Evolutionary conservation across 2,329 filamentous ascomycete species (phyloP).

Genomic region (Penicillium italicum): DNA sequence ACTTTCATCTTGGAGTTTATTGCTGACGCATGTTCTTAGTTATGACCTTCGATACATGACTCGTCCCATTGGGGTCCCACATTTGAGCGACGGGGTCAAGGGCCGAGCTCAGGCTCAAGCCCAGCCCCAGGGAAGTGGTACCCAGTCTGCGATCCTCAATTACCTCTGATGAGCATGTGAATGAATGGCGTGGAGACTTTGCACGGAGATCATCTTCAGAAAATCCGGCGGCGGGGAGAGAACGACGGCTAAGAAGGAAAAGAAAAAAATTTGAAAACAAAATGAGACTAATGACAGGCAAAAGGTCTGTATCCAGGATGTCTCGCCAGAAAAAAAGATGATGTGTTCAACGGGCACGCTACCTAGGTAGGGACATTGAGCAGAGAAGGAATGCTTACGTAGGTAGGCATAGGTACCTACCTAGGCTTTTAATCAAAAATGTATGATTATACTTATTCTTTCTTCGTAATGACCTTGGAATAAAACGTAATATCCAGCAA

Average conservation of each 20-base stretch:
- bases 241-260: background rate
- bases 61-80: background rate
- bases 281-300: background rate
- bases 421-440: too few species aligned
- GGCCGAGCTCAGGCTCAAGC: background rate
- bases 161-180: background rate
- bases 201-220: background rate
- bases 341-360: background rate
- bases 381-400: background rate
- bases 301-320: background rate
- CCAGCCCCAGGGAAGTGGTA: background rate
- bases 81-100: background rate
- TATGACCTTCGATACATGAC: slow-evolving; percentile 2
- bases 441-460: background rate
- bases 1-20: background rate
- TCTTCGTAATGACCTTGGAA: background rate
- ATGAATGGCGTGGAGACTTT: background rate
- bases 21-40: background rate
- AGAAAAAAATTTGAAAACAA: background rate
- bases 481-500: background rate
- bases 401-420: too few species aligned
- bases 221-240: background rate
- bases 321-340: background rate
- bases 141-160: background rate
- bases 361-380: background rate